A percentile compares a stretch with the other conserved stretches of the same genome.
Evolutionary conservation across 2,329 filamentous ascomycete species (phyloP).

Genomic region (Onygena corvina): DNA sequence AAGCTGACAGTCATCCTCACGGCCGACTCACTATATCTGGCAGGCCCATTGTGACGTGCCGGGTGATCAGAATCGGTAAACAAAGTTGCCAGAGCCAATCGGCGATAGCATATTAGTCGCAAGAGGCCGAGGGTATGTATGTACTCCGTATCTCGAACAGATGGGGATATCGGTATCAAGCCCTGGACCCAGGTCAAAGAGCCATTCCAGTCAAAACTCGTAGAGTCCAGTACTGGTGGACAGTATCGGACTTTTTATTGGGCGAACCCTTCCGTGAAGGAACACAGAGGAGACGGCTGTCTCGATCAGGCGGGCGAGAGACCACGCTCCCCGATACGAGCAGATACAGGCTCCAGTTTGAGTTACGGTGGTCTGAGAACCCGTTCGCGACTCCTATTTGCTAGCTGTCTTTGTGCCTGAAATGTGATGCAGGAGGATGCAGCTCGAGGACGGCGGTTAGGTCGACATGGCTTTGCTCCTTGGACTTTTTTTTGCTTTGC

Average conservation of each 20-base stretch:
- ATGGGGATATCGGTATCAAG: background rate
- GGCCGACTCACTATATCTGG: background rate
- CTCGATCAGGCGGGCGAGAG: background rate
- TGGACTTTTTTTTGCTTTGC: background rate
- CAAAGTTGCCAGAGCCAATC: background rate
- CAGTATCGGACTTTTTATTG: background rate
- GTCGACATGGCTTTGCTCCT: background rate
- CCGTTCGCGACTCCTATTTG: background rate
- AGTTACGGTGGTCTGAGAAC: background rate
- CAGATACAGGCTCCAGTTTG: background rate
- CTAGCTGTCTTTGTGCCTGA: slow-evolving; percentile 6
- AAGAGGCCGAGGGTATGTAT: background rate
- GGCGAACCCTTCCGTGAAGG: background rate
- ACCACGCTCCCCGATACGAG: background rate
- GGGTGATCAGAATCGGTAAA: background rate
- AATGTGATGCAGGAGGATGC: slow-evolving; percentile 4
- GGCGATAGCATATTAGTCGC: no score
- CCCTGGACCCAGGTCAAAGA: background rate
- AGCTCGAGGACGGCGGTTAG: background rate
- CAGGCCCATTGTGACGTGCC: background rate
- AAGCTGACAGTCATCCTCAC: background rate
- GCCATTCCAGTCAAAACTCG: background rate
- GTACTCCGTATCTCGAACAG: background rate
- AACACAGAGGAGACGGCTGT: background rate
- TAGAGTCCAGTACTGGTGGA: background rate